Evolutionary conservation across 331 rosid species (phyloP).

Genomic region (Rosa hybrid): DNA sequence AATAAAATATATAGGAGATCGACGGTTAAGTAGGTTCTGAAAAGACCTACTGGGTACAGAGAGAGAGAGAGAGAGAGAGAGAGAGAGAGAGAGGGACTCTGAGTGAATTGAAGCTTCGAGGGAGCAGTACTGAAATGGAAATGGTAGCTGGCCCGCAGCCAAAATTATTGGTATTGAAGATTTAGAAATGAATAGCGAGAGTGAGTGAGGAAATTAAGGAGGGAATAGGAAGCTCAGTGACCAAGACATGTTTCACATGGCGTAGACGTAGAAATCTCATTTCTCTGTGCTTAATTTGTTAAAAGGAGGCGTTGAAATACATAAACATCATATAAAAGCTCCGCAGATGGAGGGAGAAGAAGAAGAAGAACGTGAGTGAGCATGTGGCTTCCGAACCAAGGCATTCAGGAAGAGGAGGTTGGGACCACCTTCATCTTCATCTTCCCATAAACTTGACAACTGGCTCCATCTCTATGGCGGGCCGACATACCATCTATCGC

Average conservation of each 20-base stretch:
- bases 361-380: background rate
- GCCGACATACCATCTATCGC: background rate
- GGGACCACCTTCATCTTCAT: constrained; percentile 7
- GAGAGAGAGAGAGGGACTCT: background rate
- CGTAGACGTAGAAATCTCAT: constrained; percentile 41
- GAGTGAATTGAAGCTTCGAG: constrained; percentile 36
- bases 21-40: constrained; percentile 13
- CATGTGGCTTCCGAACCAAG: constrained; percentile 16
- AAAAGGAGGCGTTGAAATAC: constrained; percentile 34
- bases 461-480: background rate
- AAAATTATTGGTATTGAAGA: background rate
- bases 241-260: constrained; percentile 89
- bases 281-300: constrained; percentile 38
- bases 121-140: constrained; percentile 3
- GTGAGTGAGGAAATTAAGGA: constrained; percentile 19
- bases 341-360: constrained; percentile 7
- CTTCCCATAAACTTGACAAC: background rate
- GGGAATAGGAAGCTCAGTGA: constrained; percentile 53
- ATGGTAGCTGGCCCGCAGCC: background rate
- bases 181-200: background rate
- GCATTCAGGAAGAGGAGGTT: background rate
- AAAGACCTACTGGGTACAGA: constrained; percentile 55
- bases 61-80: constrained; percentile 36
- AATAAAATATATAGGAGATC: background rate
- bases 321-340: too few species aligned